Conservation (phyloP, 1,284 basidiomycete genomes). For the Agroathelia rolfsii region DNA sequence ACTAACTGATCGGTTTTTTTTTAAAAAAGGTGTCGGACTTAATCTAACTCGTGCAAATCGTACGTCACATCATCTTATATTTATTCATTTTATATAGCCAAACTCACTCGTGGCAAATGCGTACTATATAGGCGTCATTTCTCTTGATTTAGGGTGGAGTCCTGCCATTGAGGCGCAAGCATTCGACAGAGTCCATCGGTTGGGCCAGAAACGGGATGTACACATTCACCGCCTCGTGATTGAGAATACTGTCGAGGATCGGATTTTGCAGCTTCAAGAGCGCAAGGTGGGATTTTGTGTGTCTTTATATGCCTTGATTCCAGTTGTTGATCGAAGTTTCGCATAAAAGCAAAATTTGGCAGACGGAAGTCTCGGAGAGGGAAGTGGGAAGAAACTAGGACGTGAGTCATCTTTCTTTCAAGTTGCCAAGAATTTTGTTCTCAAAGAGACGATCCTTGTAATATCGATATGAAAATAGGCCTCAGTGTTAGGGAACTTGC, state of each 20-base stretch:
- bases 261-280: slow-evolving; percentile 47
- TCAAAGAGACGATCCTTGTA: no score
- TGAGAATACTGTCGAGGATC: slow-evolving; percentile 46
- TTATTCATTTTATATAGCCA: not conserved
- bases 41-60: slow-evolving; percentile 53
- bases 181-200: slow-evolving; percentile 33
- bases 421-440: not conserved
- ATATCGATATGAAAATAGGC: slow-evolving; percentile 18
- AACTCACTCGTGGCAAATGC: not conserved
- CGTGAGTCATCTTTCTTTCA: slow-evolving; percentile 31
- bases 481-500: slow-evolving; percentile 35
- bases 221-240: slow-evolving; percentile 52
- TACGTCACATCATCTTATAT: slow-evolving; percentile 16
- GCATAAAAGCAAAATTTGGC: slow-evolving; percentile 36
- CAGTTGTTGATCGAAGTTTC: slow-evolving; percentile 2
- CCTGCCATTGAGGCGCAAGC: slow-evolving; percentile 47
- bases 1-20: slow-evolving; percentile 1
- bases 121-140: slow-evolving; percentile 32
- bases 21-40: slow-evolving; percentile 33
- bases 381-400: slow-evolving; percentile 43
- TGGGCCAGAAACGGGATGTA: slow-evolving; percentile 46
- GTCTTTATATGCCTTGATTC: not conserved
- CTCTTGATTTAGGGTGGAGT: slow-evolving; percentile 52
- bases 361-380: slow-evolving; percentile 52
- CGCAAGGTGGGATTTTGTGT: slow-evolving; percentile 31